phyloP scores from a whole-genome alignment of 1,284 basidiomycete species.

The Cutaneotrichosporon dermatis region DNA sequence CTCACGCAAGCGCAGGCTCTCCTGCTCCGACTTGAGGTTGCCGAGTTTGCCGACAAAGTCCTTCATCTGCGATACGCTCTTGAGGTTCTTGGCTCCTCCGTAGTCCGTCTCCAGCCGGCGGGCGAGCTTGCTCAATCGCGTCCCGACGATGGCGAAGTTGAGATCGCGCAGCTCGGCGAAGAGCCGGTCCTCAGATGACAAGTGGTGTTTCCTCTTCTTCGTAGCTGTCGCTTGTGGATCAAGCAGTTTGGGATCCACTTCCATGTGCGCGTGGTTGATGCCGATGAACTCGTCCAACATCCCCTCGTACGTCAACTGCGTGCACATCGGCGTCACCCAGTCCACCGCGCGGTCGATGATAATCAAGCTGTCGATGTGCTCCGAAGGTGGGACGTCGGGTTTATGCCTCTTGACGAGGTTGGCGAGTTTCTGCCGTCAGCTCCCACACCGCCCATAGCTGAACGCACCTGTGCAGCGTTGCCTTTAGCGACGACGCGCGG shows the following conservation, averaged over 20 bases:
- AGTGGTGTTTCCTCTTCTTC: conserved; percentile 80
- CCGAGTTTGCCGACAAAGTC: conserved; percentile 94
- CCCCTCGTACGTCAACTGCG: conserved; percentile 95
- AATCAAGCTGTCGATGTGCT: conserved; percentile 76
- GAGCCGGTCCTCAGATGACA: conserved; percentile 72
- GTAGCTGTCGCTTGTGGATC: conserved; percentile 54
- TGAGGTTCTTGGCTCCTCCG: conserved; percentile 50
- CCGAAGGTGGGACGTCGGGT: conserved; percentile 43
- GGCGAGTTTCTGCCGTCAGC: conserved; percentile 61
- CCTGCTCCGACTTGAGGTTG: conserved; percentile 85
- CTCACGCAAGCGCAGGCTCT: conserved; percentile 79
- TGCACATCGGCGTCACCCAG: conserved; percentile 91
- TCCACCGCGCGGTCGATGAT: conserved; percentile 89
- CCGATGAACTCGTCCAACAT: conserved; percentile 92
- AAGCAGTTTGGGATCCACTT: conserved; percentile 76
- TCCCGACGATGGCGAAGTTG: conserved; percentile 91
- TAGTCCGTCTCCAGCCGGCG: conserved; percentile 85
- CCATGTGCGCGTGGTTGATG: conserved; percentile 85
- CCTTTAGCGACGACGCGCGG: conserved; percentile 93
- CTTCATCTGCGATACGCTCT: conserved; percentile 84
- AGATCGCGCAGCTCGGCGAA: conserved; percentile 79
- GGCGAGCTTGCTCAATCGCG: conserved; percentile 74
- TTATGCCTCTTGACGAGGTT: conserved; percentile 64
- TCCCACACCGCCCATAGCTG: neutral
- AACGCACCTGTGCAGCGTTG: conserved; percentile 59